Conservation (phyloP, 1,284 basidiomycete genomes). For the Microbotryum lychnidis-dioicae region DNA sequence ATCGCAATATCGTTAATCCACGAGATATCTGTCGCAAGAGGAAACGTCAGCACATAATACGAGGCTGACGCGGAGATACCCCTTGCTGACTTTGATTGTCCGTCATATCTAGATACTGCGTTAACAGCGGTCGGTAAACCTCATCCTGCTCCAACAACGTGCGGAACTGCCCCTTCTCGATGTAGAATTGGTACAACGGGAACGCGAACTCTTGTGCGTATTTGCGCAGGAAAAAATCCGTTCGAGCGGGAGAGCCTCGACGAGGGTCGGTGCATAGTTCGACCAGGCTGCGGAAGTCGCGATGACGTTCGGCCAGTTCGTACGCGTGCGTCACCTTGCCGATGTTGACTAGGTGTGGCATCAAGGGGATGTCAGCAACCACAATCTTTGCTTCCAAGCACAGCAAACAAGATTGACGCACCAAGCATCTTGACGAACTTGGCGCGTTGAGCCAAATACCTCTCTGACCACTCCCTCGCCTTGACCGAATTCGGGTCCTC, state of each 20-base stretch:
- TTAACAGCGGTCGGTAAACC: conserved; percentile 56
- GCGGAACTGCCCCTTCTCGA: conserved; percentile 54
- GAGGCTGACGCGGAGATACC: not conserved
- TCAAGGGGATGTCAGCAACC: not conserved
- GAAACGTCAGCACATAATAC: not conserved
- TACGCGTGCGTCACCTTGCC: conserved; percentile 39
- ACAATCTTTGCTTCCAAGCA: not conserved
- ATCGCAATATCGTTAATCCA: conserved; percentile 87
- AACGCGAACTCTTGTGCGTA: conserved; percentile 79
- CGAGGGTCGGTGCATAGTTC: conserved; percentile 37
- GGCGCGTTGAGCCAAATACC: conserved; percentile 60
- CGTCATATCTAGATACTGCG: conserved; percentile 61
- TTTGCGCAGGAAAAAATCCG: conserved; percentile 62
- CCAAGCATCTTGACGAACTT: conserved; percentile 66
- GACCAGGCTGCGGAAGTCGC: conserved; percentile 42
- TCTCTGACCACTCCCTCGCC: conserved; percentile 52
- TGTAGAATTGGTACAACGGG: conserved; percentile 68
- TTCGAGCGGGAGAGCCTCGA: conserved; percentile 35
- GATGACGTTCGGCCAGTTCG: conserved; percentile 42
- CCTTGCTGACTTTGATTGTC: conserved; percentile 52
- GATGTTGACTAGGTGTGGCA: conserved; percentile 31
- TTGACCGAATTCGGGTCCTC: conserved; percentile 42
- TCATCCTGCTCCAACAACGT: conserved; percentile 66
- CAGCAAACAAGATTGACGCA: conserved; percentile 42
- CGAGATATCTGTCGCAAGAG: conserved; percentile 42